These are phyloP conservation scores for Naganishia sp. DNA, from an alignment of 1,284 basidiomycete species.

Conservation along the genomic window DNA sequence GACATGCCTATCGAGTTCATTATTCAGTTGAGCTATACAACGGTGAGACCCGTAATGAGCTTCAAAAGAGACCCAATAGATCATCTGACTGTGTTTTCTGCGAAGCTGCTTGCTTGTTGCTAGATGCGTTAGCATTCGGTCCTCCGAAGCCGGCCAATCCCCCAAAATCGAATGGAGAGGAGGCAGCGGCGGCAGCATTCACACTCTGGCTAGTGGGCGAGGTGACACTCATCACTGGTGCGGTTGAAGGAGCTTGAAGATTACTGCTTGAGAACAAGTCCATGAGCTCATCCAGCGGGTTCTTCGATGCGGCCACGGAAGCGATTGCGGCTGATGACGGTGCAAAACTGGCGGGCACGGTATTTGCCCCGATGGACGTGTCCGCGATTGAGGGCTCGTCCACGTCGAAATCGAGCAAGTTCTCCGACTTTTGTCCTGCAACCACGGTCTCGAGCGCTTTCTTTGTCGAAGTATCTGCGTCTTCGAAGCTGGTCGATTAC, in stretches of 20 bases:
- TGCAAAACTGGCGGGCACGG: constrained; percentile 43
- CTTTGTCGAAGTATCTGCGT: constrained; percentile 63
- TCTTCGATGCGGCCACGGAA: constrained; percentile 53
- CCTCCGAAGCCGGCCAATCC: constrained; percentile 14
- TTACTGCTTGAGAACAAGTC: constrained; percentile 70
- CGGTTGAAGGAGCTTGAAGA: constrained; percentile 11
- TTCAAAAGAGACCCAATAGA: constrained; percentile 14
- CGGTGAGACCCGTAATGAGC: background rate
- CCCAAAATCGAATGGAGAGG: constrained; percentile 18
- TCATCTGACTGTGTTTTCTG: constrained; percentile 26
- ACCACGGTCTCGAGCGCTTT: constrained; percentile 86
- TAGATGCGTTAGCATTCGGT: constrained; percentile 3
- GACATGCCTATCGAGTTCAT: too few relatives aligned
- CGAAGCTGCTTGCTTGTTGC: constrained; percentile 4
- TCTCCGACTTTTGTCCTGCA: constrained; percentile 87
- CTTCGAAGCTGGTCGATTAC: constrained; percentile 61
- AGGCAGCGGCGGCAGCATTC: constrained; percentile 10
- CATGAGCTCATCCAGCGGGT: constrained; percentile 86
- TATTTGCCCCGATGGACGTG: constrained; percentile 64
- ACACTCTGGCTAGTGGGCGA: constrained; percentile 15
- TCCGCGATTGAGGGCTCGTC: constrained; percentile 62
- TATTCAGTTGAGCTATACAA: too few relatives aligned
- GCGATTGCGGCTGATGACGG: constrained; percentile 31
- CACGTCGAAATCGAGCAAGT: constrained; percentile 90
- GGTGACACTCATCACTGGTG: constrained; percentile 13